Base-by-base conservation (phyloP, 2,329 filamentous ascomycete species). In the Curvularia verruculosa region DNA sequence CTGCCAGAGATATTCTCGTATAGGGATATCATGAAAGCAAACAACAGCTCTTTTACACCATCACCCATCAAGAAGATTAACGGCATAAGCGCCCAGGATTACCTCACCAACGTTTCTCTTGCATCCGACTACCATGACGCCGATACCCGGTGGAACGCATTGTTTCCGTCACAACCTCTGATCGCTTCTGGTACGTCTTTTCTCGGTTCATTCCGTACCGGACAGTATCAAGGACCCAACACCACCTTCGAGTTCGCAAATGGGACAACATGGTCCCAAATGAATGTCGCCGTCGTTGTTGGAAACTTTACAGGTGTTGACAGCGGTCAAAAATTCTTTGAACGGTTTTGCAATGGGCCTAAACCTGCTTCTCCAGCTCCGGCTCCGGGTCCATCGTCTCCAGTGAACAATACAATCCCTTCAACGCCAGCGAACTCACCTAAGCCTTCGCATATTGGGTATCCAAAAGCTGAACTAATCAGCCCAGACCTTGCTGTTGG, bases 271-370 rank as follows among this genome's bases (percentile, higher is more conserved):
- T 69, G 52, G 18, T 69, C 65, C 21, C 55, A 68, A 21, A 63
- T 68, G 49, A 77, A 76, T 10, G 19, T 74, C n/a, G 75, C 75
- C 3, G 65, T 71, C 7, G 63, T 71, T 1, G 58, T 69, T 47
- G 56, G 56, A 7, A 61, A 74, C 57, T 76, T 80, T 57, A 66
- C 65, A 44, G 69, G 71, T 44, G 70, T 79, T 34, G 65, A 72
- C 21, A 75, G 73, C 56, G 80, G 79, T 0, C 58, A 69, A 10
- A 61, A 73, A 1, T 79, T 81, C 58, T 81, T 79, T 49, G 44
- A 74, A 12, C 71, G 69, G 37, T 80, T 80, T 49, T 75, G 72
- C 48, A 66, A 58, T 21, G 74, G 74, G 1, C 69, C 69, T 26
- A 48, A 61, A 19, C 61, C 64, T 21, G 54, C 56, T 3, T 23